A percentile compares a stretch with the other conserved stretches of the same genome.
Conservation (phyloP, 176 grass and related monocot species). For the Paspalum notatum region DNA sequence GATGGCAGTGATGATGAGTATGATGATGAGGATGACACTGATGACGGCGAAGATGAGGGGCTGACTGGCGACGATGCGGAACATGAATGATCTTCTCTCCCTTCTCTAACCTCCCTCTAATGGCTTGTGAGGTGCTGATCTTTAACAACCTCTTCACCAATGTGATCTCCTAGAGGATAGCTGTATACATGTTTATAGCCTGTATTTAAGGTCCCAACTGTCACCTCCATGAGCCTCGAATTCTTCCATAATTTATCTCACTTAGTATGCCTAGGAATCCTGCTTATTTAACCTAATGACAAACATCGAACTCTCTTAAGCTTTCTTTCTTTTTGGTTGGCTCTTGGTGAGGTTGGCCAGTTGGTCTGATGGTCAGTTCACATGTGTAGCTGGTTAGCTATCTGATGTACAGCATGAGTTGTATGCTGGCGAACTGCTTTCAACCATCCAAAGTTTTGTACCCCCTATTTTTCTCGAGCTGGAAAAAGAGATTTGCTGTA, state of each 20-base stretch:
- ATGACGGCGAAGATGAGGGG: constrained; percentile 30
- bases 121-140: constrained; percentile 49
- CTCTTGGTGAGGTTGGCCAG: constrained; percentile 32
- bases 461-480: constrained; percentile 10
- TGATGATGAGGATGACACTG: constrained; percentile 39
- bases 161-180: constrained; percentile 55
- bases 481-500: constrained; percentile 38
- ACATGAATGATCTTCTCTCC: constrained; percentile 41
- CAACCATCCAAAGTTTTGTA: constrained; percentile 46
- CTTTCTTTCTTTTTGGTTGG: constrained; percentile 20
- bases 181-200: constrained; percentile 71
- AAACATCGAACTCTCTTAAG: constrained; percentile 35
- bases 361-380: constrained; percentile 26
- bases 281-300: constrained; percentile 44
- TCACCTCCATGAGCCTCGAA: constrained; percentile 43
- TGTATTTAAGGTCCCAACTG: constrained; percentile 52
- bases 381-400: constrained; percentile 35
- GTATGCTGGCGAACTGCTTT: constrained; percentile 43
- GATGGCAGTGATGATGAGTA: constrained; percentile 45
- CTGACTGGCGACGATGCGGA: constrained; percentile 39
- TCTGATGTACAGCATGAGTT: constrained; percentile 45
- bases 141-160: constrained; percentile 43
- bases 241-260: constrained; percentile 2
- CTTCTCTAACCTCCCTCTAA: constrained; percentile 45
- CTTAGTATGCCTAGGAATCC: constrained; percentile 30